A percentile compares a stretch with the other conserved stretches of the same genome.
These are phyloP conservation scores for Ustilago nuda DNA, from an alignment of 1,284 basidiomycete species.

Conservation along the genomic window DNA sequence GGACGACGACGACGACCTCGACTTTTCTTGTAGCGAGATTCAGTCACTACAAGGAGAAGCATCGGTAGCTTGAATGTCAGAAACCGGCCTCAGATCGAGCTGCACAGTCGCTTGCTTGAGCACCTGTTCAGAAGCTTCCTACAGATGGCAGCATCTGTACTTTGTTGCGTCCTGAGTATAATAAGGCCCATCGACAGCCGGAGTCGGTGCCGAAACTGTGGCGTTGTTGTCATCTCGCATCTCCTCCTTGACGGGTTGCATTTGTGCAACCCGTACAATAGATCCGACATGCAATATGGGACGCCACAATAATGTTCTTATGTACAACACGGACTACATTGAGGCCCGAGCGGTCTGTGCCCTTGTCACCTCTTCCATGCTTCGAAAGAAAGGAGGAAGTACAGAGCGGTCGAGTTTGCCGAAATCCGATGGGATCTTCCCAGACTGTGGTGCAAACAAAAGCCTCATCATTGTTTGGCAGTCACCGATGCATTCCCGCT, in stretches of 20 bases:
- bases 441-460: background rate
- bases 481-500: background rate
- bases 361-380: background rate
- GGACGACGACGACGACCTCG: background rate
- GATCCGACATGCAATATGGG: background rate
- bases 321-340: background rate
- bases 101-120: background rate
- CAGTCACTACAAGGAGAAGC: background rate
- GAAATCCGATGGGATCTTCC: background rate
- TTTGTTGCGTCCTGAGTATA: too few relatives aligned
- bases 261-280: background rate
- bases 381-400: background rate
- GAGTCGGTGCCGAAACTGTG: background rate
- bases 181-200: background rate
- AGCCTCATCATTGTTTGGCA: background rate
- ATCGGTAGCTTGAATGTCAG: background rate
- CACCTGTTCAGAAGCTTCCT: background rate
- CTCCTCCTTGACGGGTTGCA: background rate
- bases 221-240: background rate
- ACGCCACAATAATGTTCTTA: background rate
- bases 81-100: background rate
- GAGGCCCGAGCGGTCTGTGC: background rate
- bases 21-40: background rate
- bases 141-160: background rate
- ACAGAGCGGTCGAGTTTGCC: background rate